phyloP scores from a whole-genome alignment of 2,329 filamentous ascomycete genomes.

The Talaromyces albobiverticillius region DNA sequence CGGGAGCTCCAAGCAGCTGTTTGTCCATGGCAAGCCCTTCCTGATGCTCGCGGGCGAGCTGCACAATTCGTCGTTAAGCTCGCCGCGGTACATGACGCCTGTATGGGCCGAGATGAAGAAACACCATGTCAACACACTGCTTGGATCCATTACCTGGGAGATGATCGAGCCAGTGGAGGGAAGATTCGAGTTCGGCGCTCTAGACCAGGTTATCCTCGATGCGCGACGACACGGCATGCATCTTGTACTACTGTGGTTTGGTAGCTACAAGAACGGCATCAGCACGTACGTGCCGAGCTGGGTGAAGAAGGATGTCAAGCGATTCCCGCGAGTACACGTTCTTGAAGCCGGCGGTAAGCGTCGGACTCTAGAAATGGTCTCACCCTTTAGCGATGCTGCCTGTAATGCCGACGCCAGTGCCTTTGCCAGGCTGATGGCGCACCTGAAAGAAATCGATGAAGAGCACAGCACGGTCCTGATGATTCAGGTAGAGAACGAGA shows the following conservation, averaged over 20 bases:
- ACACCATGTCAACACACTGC: constrained; percentile 44
- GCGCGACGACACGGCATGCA: constrained; percentile 39
- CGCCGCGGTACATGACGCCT: constrained; percentile 42
- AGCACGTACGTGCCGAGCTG: constrained; percentile 37
- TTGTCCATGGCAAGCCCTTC: background rate
- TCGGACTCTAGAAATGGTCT: constrained; percentile 31
- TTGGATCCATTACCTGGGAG: constrained; percentile 48
- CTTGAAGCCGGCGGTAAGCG: constrained; percentile 18
- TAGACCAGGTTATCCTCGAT: constrained; percentile 39
- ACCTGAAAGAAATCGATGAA: constrained; percentile 44
- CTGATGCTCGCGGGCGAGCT: background rate
- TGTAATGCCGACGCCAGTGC: constrained; percentile 38
- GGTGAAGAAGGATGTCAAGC: constrained; percentile 30
- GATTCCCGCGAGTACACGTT: background rate
- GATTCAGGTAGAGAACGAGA: constrained; percentile 58
- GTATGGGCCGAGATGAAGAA: constrained; percentile 43
- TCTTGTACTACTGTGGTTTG: constrained; percentile 48
- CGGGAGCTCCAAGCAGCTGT: too few relatives aligned
- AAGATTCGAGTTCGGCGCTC: constrained; percentile 41
- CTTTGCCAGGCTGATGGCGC: constrained; percentile 37
- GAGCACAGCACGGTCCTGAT: constrained; percentile 52
- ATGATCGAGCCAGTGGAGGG: constrained; percentile 46
- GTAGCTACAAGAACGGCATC: constrained; percentile 47
- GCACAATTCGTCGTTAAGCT: constrained; percentile 48
- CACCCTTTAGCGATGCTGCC: constrained; percentile 35